A percentile compares a stretch with the other conserved stretches of the same genome.
Evolutionary conservation across 805 yeast genomes (phyloP).

Genomic region (Schizosaccharomyces octosporus): DNA sequence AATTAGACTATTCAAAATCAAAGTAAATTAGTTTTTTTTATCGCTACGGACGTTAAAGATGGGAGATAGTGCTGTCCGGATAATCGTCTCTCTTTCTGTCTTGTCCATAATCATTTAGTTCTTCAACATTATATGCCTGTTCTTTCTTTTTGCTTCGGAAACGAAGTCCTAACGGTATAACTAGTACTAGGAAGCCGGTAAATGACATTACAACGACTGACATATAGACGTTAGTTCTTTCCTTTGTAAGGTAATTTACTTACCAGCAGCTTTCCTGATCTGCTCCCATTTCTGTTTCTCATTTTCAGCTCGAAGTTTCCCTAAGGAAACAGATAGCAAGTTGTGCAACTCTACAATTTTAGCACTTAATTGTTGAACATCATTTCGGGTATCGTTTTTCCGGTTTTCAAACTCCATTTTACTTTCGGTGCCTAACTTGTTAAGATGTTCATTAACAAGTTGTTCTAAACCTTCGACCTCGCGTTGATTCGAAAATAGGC

Average conservation of each 20-base stretch:
- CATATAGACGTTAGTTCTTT: background rate
- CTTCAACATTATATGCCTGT: background rate
- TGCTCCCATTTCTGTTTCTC: slow-evolving; percentile 1
- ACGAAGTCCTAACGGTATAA: background rate
- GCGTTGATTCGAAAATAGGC: background rate
- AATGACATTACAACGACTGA: background rate
- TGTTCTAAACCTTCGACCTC: background rate
- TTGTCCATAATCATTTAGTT: background rate
- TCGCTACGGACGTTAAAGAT: background rate
- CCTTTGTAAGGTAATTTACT: background rate
- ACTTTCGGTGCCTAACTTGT: background rate
- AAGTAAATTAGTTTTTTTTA: background rate
- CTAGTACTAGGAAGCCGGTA: background rate
- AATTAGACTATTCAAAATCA: background rate
- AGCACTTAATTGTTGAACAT: background rate
- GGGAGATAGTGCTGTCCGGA: background rate
- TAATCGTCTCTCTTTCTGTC: background rate
- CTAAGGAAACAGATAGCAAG: background rate
- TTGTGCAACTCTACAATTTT: background rate
- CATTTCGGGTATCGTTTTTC: background rate
- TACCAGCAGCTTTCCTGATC: background rate
- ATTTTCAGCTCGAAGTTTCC: background rate
- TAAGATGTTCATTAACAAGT: background rate
- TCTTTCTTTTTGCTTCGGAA: background rate
- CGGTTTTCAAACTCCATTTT: background rate